These are phyloP conservation scores for Grosmannia huntii DNA, from an alignment of 2,329 filamentous ascomycete species.

Conservation along the genomic window DNA sequence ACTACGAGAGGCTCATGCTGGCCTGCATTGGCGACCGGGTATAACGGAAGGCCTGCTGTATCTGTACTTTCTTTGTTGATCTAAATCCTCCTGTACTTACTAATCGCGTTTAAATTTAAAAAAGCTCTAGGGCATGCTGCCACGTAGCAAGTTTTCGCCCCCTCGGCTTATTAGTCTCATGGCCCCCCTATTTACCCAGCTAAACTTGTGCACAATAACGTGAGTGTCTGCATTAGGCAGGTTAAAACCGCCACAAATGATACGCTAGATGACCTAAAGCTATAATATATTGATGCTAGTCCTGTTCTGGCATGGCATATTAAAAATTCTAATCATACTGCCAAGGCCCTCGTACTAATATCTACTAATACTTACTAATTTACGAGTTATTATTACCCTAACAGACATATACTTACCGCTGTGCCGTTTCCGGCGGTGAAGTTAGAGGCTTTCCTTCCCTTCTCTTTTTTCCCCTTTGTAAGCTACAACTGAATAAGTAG, in stretches of 20 bases:
- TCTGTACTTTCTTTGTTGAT: too few species aligned
- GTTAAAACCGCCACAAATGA: background rate
- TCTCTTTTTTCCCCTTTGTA: background rate
- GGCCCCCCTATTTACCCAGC: background rate
- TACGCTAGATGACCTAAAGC: background rate
- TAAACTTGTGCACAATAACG: background rate
- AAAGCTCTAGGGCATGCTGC: background rate
- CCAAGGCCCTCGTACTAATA: too few species aligned
- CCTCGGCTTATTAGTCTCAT: background rate
- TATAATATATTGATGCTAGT: background rate
- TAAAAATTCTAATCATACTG: background rate
- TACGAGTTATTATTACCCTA: background rate
- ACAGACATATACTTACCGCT: too few species aligned
- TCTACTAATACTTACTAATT: too few species aligned
- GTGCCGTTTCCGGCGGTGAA: background rate
- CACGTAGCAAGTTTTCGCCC: background rate
- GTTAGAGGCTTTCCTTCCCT: background rate
- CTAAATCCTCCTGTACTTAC: too few species aligned
- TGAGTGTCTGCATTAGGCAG: background rate
- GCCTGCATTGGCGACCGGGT: slow-evolving; percentile 42
- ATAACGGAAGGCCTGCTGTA: too few species aligned
- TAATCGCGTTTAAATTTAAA: background rate
- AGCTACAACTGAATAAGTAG: background rate
- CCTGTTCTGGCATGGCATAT: background rate
- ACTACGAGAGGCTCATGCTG: slow-evolving; percentile 67